Evolutionary conservation across 345 rosid species (phyloP), one percentile per base, ranked within the genome.

Genomic region (Angophora floribunda): DNA sequence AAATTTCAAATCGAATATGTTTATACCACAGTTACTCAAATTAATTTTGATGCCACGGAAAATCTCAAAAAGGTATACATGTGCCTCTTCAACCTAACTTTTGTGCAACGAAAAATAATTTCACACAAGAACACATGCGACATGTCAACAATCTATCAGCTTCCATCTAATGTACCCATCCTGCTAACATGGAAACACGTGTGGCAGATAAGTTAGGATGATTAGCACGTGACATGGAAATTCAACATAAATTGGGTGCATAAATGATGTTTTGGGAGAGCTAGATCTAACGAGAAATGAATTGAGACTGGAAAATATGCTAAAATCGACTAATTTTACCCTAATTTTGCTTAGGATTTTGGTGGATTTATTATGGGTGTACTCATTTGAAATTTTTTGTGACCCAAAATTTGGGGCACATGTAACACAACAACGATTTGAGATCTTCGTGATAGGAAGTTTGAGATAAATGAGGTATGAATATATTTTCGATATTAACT

Each of bases 211-310:
- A 63, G 17, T 13, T 4, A n/a, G 14, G 14, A 13, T n/a, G 7
- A 28, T 3, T 6, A n/a, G n/a, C 0, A 0, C 0, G 0, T n/a
- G 70, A 6, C 9, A 0, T n/a, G 70, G 13, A 28, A 28, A 12
- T 28, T 61, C 32, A 26, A 61, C 65, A 24, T 59, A 13, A 24
- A 11, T 11, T 13, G 15, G 32, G 67, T 26, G 30, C 67, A 26
- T 59, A n/a, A n/a, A 63, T 1, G 4, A 61, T 1, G 8, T 63
- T 63, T 3, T n/a, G 13, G 9, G 36, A 16, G 28, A 63, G 70
- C 9, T 0, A 63, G 16, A 28, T 61, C 2, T 13, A 17, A 61
- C 28, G 15, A 7, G 6, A 63, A 63, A 28, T 13, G 70, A 63
- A 15, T 1, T 0, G 0, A 13, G 70, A 63, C 12, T 51, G 52